Percentiles rank a stretch among this genome's conserved stretches.
Conservation (phyloP, 2,329 filamentous ascomycete species). For the Colletotrichum limetticola region DNA sequence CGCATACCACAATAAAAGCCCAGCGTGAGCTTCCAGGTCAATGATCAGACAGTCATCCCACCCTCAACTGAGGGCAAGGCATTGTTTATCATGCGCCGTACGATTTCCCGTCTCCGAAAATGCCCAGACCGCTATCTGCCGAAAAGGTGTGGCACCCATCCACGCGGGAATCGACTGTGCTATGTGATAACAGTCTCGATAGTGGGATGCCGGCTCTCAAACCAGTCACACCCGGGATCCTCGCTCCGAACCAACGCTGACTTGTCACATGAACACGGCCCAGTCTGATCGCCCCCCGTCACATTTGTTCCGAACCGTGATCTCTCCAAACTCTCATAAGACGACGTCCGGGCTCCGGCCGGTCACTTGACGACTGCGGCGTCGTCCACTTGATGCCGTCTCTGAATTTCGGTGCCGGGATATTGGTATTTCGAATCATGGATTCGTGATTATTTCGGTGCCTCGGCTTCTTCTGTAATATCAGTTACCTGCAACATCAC, state of each 20-base stretch:
- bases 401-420: neutral
- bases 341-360: neutral
- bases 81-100: neutral
- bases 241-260: neutral
- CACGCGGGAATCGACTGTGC: neutral
- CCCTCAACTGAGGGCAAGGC: neutral
- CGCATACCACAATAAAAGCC: neutral
- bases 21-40: neutral
- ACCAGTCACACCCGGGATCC: neutral
- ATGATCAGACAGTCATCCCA: neutral
- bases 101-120: neutral
- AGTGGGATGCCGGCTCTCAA: neutral
- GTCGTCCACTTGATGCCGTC: neutral
- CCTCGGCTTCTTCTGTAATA: too few species aligned
- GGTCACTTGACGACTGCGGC: neutral
- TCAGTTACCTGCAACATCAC: neutral
- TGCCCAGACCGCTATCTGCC: neutral
- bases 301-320: neutral
- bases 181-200: neutral
- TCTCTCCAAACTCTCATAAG: neutral
- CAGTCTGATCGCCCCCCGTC: constrained; percentile 24
- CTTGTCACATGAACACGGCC: neutral
- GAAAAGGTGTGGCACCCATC: neutral
- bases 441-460: neutral
- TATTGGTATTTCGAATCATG: neutral